Evolutionary conservation across 495 filamentous ascomycete genomes (phyloP).

Genomic region (Hypomontagnella monticulosa): DNA sequence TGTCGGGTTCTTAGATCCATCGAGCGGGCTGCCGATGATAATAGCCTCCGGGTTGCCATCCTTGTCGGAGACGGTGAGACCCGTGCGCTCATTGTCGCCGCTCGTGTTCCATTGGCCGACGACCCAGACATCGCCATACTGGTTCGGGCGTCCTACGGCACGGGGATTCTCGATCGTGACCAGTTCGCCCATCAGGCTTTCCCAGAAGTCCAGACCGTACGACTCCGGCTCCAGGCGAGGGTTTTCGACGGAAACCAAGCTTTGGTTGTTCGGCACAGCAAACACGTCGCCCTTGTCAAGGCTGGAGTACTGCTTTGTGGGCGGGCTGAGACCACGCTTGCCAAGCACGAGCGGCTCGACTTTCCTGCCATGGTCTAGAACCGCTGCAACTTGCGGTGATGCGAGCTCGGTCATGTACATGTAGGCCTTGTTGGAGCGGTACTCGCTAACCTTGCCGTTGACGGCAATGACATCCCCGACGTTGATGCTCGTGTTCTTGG

Average conservation of each 20-base stretch:
- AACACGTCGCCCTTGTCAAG: slow-evolving; percentile 66
- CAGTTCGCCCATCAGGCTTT: slow-evolving; percentile 66
- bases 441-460: slow-evolving; percentile 64
- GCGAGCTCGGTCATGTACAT: slow-evolving; percentile 67
- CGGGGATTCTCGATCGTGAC: slow-evolving; percentile 61
- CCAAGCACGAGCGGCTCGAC: slow-evolving; percentile 65
- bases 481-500: slow-evolving; percentile 51
- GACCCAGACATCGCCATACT: slow-evolving; percentile 71
- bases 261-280: slow-evolving; percentile 61
- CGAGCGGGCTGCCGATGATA: slow-evolving; percentile 65
- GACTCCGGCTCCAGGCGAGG: slow-evolving; percentile 60
- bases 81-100: slow-evolving; percentile 62
- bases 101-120: slow-evolving; percentile 63
- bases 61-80: slow-evolving; percentile 60
- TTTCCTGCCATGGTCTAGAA: slow-evolving; percentile 56
- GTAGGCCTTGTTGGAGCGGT: slow-evolving; percentile 59
- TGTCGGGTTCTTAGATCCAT: slow-evolving; percentile 65
- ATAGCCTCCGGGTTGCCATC: slow-evolving; percentile 72
- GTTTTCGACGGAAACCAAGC: slow-evolving; percentile 62
- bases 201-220: slow-evolving; percentile 73
- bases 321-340: slow-evolving; percentile 57
- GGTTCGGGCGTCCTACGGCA: slow-evolving; percentile 61
- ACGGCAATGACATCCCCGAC: slow-evolving; percentile 68
- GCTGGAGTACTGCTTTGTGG: slow-evolving; percentile 59
- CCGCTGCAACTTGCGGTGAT: slow-evolving; percentile 55